A percentile compares a stretch with the other conserved stretches of the same genome.
These are phyloP conservation scores for Fusarium decemcellulare DNA, from an alignment of 2,329 filamentous ascomycete genomes.

Conservation along the genomic window DNA sequence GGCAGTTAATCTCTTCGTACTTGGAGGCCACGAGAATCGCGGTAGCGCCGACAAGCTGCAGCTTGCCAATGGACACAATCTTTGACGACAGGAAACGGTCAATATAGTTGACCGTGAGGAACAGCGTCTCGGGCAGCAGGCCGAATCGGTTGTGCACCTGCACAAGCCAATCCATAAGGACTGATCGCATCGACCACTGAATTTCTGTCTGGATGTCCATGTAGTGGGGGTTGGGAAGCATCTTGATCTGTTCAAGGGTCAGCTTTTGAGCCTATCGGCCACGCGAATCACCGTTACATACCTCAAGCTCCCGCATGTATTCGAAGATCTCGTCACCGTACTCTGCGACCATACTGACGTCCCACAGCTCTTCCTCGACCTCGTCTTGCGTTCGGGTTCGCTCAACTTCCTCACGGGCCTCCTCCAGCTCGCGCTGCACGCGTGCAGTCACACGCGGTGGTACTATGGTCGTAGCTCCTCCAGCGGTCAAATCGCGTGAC, in stretches of 20 bases:
- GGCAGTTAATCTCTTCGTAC: constrained; percentile 99
- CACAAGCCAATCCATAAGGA: constrained; percentile 98
- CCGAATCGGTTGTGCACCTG: constrained; percentile 95
- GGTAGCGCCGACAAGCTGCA: constrained; percentile 96
- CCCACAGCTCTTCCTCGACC: constrained; percentile 89
- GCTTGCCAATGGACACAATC: constrained; percentile 92
- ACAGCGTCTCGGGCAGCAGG: constrained; percentile 93
- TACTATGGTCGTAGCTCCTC: constrained; percentile 70
- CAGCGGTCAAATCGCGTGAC: constrained; percentile 74
- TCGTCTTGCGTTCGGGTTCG: constrained; percentile 79
- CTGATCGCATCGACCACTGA: constrained; percentile 98
- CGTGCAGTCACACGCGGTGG: constrained; percentile 80
- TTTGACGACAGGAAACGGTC: constrained; percentile 97
- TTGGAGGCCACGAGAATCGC: constrained; percentile 97
- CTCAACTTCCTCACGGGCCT: constrained; percentile 76
- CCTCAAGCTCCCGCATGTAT: constrained; percentile 93
- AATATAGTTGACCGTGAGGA: constrained; percentile 96
- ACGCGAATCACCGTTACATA: constrained; percentile 55
- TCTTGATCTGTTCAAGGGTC: constrained; percentile 69
- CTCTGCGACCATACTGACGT: constrained; percentile 97
- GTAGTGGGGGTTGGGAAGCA: constrained; percentile 92
- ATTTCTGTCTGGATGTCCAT: constrained; percentile 99
- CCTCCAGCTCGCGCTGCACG: constrained; percentile 79
- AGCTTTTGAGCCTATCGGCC: constrained; percentile 35
- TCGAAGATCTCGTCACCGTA: constrained; percentile 96